Evolutionary conservation across 106 monocot species (phyloP).

Genomic region (Dioscorea dumetorum): DNA sequence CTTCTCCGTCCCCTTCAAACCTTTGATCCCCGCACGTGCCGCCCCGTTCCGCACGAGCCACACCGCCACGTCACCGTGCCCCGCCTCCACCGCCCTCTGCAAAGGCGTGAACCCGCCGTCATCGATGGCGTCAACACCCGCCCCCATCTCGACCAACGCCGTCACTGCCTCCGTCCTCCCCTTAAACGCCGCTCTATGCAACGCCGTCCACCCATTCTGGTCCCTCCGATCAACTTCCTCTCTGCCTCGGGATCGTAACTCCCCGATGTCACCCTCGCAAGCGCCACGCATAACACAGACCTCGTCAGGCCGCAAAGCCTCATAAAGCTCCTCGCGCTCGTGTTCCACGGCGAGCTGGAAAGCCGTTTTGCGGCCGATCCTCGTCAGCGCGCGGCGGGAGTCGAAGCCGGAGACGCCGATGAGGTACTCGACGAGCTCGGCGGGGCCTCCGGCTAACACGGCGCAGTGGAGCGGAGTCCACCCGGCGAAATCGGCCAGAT

Average conservation of each 20-base stretch:
- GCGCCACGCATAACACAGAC: slow-evolving; percentile 2
- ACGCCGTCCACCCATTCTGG: slow-evolving; percentile 38
- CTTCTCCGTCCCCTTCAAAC: background rate
- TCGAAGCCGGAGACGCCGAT: slow-evolving; percentile 3
- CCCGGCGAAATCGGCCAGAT: slow-evolving; percentile 20
- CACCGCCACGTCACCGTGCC: slow-evolving; percentile 18
- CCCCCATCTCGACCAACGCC: slow-evolving; percentile 4
- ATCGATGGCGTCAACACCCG: slow-evolving; percentile 26
- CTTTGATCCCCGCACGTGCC: slow-evolving; percentile 17
- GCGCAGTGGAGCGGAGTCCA: slow-evolving; percentile 42
- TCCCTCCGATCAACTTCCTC: slow-evolving; percentile 15
- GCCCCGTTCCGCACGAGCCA: slow-evolving; percentile 19
- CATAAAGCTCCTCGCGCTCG: slow-evolving; percentile 16
- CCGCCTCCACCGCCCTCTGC: slow-evolving; percentile 23
- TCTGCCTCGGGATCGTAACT: background rate
- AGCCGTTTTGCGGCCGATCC: slow-evolving; percentile 14
- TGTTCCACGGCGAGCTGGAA: slow-evolving; percentile 29
- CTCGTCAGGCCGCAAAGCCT: slow-evolving; percentile 12
- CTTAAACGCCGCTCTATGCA: slow-evolving; percentile 31
- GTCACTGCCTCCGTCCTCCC: slow-evolving; percentile 25
- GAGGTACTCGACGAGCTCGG: slow-evolving; percentile 7
- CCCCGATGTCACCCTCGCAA: background rate
- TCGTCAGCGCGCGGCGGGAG: slow-evolving; percentile 12
- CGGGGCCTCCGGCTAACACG: slow-evolving; percentile 7
- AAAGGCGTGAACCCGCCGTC: slow-evolving; percentile 37